Evolutionary conservation across 2,329 filamentous ascomycete species (phyloP).

Genomic region (Aspergillus transmontanensis): DNA sequence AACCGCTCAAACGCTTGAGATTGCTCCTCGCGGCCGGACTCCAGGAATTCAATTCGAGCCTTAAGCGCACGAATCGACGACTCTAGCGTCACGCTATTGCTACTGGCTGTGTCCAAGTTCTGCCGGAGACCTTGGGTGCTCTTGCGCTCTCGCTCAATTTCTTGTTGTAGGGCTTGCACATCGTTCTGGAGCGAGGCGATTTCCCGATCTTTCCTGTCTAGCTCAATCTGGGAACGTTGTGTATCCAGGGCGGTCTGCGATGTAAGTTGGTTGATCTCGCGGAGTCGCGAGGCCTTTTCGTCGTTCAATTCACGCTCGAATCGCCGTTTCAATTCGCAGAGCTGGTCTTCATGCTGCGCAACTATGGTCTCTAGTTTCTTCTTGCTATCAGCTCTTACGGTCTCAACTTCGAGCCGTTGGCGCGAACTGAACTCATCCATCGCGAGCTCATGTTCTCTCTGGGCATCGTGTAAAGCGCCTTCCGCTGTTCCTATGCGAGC

Average conservation of each 20-base stretch:
- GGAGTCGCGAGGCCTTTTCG: constrained; percentile 48
- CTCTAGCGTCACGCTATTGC: constrained; percentile 69
- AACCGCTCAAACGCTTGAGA: constrained; percentile 82
- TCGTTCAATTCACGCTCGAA: constrained; percentile 69
- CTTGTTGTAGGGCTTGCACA: constrained; percentile 45
- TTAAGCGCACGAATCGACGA: constrained; percentile 73
- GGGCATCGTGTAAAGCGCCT: constrained; percentile 54
- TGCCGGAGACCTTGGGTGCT: constrained; percentile 61
- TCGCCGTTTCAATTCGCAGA: constrained; percentile 65
- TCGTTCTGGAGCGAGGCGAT: constrained; percentile 47
- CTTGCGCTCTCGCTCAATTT: constrained; percentile 64
- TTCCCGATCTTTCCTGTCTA: constrained; percentile 59
- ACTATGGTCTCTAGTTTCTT: constrained; percentile 61
- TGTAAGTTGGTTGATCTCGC: constrained; percentile 42
- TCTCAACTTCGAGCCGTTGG: constrained; percentile 48
- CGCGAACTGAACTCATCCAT: constrained; percentile 57
- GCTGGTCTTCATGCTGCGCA: constrained; percentile 67
- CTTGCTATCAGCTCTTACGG: constrained; percentile 45
- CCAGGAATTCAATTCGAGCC: constrained; percentile 83
- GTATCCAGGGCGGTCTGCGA: constrained; percentile 40
- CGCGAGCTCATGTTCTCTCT: constrained; percentile 55
- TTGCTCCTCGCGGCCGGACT: constrained; percentile 86
- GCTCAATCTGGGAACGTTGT: constrained; percentile 45
- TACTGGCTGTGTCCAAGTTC: constrained; percentile 62
- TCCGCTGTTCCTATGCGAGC: constrained; percentile 54